Base-by-base conservation (phyloP, 2,329 filamentous ascomycete species). In the Fusarium sp. region DNA sequence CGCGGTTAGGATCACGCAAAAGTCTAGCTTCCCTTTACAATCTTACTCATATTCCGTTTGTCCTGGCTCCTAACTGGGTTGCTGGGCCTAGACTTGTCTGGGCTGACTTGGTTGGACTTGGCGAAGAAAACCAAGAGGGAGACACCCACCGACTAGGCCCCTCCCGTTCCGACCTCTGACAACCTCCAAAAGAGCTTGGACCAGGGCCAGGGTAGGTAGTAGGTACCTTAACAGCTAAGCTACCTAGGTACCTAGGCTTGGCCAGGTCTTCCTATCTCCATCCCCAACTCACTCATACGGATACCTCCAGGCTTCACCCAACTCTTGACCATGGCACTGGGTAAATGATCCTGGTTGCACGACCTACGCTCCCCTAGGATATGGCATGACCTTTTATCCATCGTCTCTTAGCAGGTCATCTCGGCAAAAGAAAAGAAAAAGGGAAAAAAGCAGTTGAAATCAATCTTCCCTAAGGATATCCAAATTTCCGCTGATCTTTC, bases 401-500 rank as follows among this genome's bases (percentile, higher is more conserved):
- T 60, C 46, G 39, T 35, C 53, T 66, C 57, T 61, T 55, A 64
- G 63, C 67, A 45, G 49, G 46, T 67, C 62, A 67, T 70, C 58
- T 69, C 67, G 67, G 66, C 66, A 54, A 62, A 40, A 54, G 62
- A 40, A 24, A 30, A 20, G 20, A 20, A 61, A 40, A 32, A 61
- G 22, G 47, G 52, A 24, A 60, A 41, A 51, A 32, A 30, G 24
- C 39, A 35, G 9, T 37, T 20, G 46, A 39, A 40, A 51, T 64
- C 28, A 64, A 47, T 46, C 40, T 51, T 54, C 28, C 47, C 32
- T 50, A 64, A 56, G 19, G 45, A 39, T 44, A 54, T 22, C 26
- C 57, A 70, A 69, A 70, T 70, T 69, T 64, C 62, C 66, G 47
- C 49, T 64, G 67, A 69, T 69, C 67, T 69, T 51, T 40, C 51